Evolutionary conservation across 257 asterid species (phyloP), one percentile per base, ranked within the genome.

Genomic region (Sherardia arvensis): DNA sequence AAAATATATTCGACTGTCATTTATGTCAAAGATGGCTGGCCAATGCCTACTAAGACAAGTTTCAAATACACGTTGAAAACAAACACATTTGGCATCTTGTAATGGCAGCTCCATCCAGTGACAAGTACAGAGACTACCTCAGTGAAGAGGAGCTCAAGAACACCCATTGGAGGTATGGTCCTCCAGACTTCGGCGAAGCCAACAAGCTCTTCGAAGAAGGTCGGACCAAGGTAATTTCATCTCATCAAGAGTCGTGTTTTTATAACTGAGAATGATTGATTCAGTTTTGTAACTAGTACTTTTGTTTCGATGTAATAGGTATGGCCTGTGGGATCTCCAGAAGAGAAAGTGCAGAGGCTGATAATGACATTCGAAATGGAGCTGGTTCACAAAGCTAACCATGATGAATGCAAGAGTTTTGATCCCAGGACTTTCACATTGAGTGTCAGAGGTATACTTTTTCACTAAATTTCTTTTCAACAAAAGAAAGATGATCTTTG

Each of bases 131-230:
- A 12, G 55, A 49, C 12, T 20, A n/a, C 55, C 55, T 49, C 26
- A 49, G 55, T n/a, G 55, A 49, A 49, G 55, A 49, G 12, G 55
- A 49, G 25, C 55, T 49, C 55, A 66, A 81, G 59, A 87, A 59
- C 69, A 84, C 86, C 36, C 67, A 71, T 49, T 89, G 97, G 97
- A 74, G n/a, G 1, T 62, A 30, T 55, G 94, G 90, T 3, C 87
- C 88, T 65, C 97, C 97, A n/a, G 2, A 84, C 73, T 59, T 87
- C 76, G 94, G 82, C 65, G 85, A 27, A 32, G 90, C 82, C 1
- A 69, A 87, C 68, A 75, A 87, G 81, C 81, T 90, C 57, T 90
- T 90, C 69, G 95, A 87, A 78, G 77, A 56, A 71, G 94, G 87
- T 27, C 70, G 90, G 74, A 81, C 94, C 62, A 79, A 81, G 3